Percentiles rank a stretch among this genome's conserved stretches.
These are phyloP conservation scores for Carex kokanica DNA, from an alignment of 176 grass and related monocot species.

Conservation along the genomic window DNA sequence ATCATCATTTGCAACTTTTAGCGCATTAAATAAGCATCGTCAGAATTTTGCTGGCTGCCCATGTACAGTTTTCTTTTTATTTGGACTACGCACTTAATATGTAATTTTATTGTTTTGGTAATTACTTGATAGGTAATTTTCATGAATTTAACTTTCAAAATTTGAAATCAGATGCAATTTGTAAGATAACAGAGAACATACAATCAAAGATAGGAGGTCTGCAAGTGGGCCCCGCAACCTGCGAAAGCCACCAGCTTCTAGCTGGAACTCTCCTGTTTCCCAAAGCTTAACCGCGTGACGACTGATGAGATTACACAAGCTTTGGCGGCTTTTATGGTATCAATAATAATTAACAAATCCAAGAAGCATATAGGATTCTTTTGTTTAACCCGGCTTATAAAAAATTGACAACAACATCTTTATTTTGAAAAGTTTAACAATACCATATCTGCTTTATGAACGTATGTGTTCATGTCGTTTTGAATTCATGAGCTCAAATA, in stretches of 20 bases:
- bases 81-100: neutral
- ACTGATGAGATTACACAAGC: constrained; percentile 8
- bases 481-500: too few species aligned
- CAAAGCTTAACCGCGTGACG: constrained; percentile 15
- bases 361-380: neutral
- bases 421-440: too few species aligned
- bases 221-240: neutral
- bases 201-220: neutral
- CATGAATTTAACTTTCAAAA: neutral
- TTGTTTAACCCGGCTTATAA: too few species aligned
- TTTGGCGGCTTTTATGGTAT: neutral
- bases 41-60: neutral
- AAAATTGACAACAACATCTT: too few species aligned
- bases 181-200: neutral
- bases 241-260: constrained; percentile 6
- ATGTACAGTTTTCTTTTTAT: neutral
- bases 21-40: neutral
- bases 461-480: too few species aligned
- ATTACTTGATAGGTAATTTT: neutral
- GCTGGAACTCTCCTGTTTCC: constrained; percentile 23
- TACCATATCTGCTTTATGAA: too few species aligned
- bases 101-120: neutral
- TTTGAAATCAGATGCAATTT: constrained; percentile 4
- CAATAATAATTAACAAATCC: neutral
- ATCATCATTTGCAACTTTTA: neutral